Percentiles rank a stretch among this genome's conserved stretches.
These are phyloP conservation scores for Colletotrichum tamarilloi DNA, from an alignment of 2,329 filamentous ascomycete genomes.

Conservation along the genomic window DNA sequence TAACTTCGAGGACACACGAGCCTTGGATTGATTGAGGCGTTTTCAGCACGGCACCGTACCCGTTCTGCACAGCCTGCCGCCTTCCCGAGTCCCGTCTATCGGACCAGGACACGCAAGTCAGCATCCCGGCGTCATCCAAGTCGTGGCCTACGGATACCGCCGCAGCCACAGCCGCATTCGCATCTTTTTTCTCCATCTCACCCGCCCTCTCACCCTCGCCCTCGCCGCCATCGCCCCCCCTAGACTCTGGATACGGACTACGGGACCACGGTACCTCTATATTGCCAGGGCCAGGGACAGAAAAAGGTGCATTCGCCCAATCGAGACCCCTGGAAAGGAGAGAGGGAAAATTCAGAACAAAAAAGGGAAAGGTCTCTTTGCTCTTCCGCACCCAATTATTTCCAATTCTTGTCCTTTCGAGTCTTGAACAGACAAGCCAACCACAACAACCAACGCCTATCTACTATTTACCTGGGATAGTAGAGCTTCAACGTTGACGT, in stretches of 20 bases:
- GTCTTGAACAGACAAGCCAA: neutral
- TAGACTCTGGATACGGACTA: neutral
- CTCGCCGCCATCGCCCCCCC: neutral
- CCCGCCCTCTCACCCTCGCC: neutral
- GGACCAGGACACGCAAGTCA: conserved; percentile 1
- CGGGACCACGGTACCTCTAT: neutral
- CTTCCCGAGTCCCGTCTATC: neutral
- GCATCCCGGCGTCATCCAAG: conserved; percentile 12
- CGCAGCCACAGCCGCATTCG: conserved; percentile 1
- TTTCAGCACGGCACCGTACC: too few relatives aligned
- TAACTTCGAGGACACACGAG: too few relatives aligned
- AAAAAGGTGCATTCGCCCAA: neutral
- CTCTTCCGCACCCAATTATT: neutral
- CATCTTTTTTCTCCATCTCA: neutral
- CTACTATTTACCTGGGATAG: neutral
- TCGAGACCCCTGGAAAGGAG: neutral
- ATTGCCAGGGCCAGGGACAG: neutral
- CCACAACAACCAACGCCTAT: neutral
- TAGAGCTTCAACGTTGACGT: neutral
- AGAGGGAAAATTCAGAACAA: neutral
- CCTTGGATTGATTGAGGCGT: too few relatives aligned
- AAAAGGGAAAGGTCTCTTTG: neutral
- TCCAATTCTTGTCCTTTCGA: neutral
- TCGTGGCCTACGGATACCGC: conserved; percentile 21
- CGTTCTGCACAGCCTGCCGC: conserved; percentile 9